Base-by-base conservation (phyloP, 257 asterid genomes). In the Mentha longifolia region DNA sequence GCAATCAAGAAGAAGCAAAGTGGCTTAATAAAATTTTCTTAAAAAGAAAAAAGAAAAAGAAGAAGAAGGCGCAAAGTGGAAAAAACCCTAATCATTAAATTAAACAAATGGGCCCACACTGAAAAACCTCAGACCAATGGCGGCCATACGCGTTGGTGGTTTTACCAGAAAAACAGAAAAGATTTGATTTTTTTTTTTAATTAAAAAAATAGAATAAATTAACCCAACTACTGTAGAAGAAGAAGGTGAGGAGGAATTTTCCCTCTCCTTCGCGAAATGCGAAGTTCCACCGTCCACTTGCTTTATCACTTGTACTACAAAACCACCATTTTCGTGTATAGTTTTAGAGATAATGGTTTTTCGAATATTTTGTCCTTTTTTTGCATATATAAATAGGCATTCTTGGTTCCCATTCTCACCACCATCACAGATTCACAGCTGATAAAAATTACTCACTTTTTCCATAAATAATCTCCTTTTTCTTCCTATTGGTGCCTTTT, bases 301-400 rank as follows among this genome's bases (percentile, higher is more conserved):
- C 73, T 67, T 58, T 68, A 9, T 8, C 46, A 39, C 74, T 33
- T 33, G 41, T 67, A 70, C 61, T 22, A 33, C 74, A 61, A 78
- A 73, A 73, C 78, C 82, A 47, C 39, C 65, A 46, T 45, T 70
- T 50, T 3, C 51, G 67, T 50, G 6, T 31, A 9, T 45, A 2
- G 77, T 52, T 75, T 52, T 6, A 28, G 37, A 61, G 20, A 51
- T 28, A 47, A 61, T 71, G 78, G 83, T 71, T 79, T 79, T 50
- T 50, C 25, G 20, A 47, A 47, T 12, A 22, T 47, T 66, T 43
- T 28, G 25, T 17, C 60, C 19, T 2, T 16, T 47, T 55, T 39
- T 19, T 55, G 74, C 62, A 50, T 67, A 39, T 72, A 55, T 33
- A 61, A 46, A 54, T 42, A 9, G n/a, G 52, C 50, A 28, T 39